These are phyloP conservation scores for Ceratocystis cubensis DNA, from an alignment of 2,329 filamentous ascomycete species.

Conservation along the genomic window DNA sequence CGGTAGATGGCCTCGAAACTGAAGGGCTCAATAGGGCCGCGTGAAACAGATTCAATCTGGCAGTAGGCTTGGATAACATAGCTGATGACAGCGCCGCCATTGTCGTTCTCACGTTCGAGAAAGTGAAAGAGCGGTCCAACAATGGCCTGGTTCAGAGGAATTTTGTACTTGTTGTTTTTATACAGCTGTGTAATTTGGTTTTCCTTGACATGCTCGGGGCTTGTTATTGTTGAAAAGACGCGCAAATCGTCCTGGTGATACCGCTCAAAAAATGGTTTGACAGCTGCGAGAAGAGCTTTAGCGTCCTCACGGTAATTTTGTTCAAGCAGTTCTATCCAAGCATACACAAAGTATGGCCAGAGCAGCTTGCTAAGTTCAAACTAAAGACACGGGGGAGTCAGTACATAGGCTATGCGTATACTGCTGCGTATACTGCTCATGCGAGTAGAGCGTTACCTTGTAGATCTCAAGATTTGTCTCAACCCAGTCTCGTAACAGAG, in stretches of 20 bases:
- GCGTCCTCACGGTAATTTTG: slow-evolving; percentile 61
- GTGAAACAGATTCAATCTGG: slow-evolving; percentile 44
- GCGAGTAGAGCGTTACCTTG: slow-evolving; percentile 46
- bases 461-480: slow-evolving; percentile 89
- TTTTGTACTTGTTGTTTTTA: slow-evolving; percentile 71
- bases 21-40: slow-evolving; percentile 51
- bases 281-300: slow-evolving; percentile 57
- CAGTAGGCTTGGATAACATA: slow-evolving; percentile 55
- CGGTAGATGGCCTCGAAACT: slow-evolving; percentile 50
- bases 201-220: slow-evolving; percentile 65
- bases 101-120: slow-evolving; percentile 71
- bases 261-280: slow-evolving; percentile 57
- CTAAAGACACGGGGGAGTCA: slow-evolving; percentile 31
- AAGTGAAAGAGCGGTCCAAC: slow-evolving; percentile 76
- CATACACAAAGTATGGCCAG: slow-evolving; percentile 93
- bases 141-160: slow-evolving; percentile 77
- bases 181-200: slow-evolving; percentile 73
- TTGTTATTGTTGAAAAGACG: slow-evolving; percentile 56
- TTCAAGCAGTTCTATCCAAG: slow-evolving; percentile 66
- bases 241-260: slow-evolving; percentile 72
- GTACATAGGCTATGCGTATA: not conserved
- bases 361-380: slow-evolving; percentile 78
- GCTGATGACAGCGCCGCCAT: slow-evolving; percentile 66
- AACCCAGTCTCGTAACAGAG: slow-evolving; percentile 66
- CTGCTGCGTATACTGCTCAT: not conserved